These are phyloP conservation scores for Cytospora paraplurivora DNA, from an alignment of 2,329 filamentous ascomycete species.

Conservation along the genomic window DNA sequence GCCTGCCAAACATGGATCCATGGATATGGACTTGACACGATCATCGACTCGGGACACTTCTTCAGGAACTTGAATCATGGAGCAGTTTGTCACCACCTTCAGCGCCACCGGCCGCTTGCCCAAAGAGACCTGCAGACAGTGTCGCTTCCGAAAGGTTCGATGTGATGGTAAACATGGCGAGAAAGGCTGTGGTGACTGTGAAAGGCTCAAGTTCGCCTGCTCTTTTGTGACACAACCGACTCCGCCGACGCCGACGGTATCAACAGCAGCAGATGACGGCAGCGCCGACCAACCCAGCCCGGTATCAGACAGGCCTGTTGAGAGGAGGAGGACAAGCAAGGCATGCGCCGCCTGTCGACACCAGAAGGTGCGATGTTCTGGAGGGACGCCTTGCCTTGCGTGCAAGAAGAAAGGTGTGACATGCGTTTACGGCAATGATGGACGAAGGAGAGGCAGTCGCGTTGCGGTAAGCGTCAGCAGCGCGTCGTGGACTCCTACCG, in stretches of 20 bases:
- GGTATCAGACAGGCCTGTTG: conserved; percentile 20
- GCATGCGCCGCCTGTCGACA: conserved; percentile 25
- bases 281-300: conserved; percentile 18
- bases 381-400: conserved; percentile 21
- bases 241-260: conserved; percentile 7
- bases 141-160: conserved; percentile 26
- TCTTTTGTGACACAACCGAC: conserved; percentile 26
- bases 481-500: conserved; percentile 22
- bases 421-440: conserved; percentile 23
- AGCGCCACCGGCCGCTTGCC: conserved; percentile 27
- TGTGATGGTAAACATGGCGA: conserved; percentile 23
- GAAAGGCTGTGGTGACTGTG: conserved; percentile 26
- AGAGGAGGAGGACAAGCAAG: conserved; percentile 26
- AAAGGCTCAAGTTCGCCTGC: conserved; percentile 26
- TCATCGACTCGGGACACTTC: background rate
- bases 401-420: conserved; percentile 26
- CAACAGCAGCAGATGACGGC: conserved; percentile 7
- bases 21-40: conserved; percentile 1
- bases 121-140: conserved; percentile 29
- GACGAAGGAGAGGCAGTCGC: conserved; percentile 17
- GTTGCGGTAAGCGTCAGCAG: conserved; percentile 2
- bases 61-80: conserved; percentile 21
- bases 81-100: conserved; percentile 29
- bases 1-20: background rate
- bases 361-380: conserved; percentile 27